phyloP scores from a whole-genome alignment of 805 yeast species.

The Candida sphagnicola region DNA sequence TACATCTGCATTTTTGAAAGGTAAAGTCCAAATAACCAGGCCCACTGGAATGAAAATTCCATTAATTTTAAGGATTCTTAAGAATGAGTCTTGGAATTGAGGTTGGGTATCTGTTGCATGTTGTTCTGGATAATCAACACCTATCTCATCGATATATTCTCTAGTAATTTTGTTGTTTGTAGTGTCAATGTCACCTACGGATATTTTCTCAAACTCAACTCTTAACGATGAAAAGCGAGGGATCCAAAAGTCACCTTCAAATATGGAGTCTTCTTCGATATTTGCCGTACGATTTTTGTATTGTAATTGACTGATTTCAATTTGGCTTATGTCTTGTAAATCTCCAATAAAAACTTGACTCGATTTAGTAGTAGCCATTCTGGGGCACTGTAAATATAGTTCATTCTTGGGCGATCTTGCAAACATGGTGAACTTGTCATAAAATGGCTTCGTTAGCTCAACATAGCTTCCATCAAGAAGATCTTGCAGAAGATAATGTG shows the following conservation, averaged over 20 bases:
- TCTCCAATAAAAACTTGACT: slow-evolving; percentile 29
- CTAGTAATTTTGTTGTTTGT: slow-evolving; percentile 28
- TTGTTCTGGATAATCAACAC: not conserved
- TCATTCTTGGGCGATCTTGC: slow-evolving; percentile 19
- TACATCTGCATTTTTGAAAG: slow-evolving; percentile 16
- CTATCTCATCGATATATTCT: slow-evolving; percentile 16
- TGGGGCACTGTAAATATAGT: slow-evolving; percentile 28
- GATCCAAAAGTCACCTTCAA: slow-evolving; percentile 33
- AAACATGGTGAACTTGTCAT: slow-evolving; percentile 23
- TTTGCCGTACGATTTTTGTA: slow-evolving; percentile 14
- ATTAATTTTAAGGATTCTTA: slow-evolving; percentile 29
- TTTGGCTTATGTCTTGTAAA: slow-evolving; percentile 16
- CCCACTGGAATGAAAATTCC: slow-evolving; percentile 24
- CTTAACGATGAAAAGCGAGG: slow-evolving; percentile 40
- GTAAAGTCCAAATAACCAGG: slow-evolving; percentile 26
- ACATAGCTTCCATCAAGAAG: slow-evolving; percentile 22
- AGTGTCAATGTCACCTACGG: slow-evolving; percentile 36
- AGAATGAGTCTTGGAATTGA: slow-evolving; percentile 11
- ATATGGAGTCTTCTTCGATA: slow-evolving; percentile 9
- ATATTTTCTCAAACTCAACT: slow-evolving; percentile 43
- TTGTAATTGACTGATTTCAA: slow-evolving; percentile 19
- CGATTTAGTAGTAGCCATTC: slow-evolving; percentile 19
- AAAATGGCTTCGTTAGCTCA: slow-evolving; percentile 27
- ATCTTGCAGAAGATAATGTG: slow-evolving; percentile 26
- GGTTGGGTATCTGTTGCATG: slow-evolving; percentile 4